A percentile compares a stretch with the other conserved stretches of the same genome.
Evolutionary conservation across 768 basidiomycete species (phyloP).

Genomic region (Trametes cingulata): DNA sequence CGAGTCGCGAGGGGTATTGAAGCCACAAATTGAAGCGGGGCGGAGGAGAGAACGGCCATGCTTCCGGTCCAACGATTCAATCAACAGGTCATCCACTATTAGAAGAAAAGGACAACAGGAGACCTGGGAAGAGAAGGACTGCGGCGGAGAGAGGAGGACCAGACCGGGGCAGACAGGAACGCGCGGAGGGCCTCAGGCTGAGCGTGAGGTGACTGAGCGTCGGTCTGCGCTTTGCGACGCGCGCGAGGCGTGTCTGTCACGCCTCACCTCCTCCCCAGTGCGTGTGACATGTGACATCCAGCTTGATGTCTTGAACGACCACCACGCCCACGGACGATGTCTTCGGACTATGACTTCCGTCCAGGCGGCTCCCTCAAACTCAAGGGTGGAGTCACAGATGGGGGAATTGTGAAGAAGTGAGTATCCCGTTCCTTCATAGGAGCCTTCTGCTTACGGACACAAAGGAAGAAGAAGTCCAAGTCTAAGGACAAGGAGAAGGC

Average conservation of each 20-base stretch:
- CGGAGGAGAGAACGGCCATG: conserved; percentile 77
- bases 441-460: conserved; percentile 18
- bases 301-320: conserved; percentile 25
- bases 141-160: neutral
- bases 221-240: conserved; percentile 8
- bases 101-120: conserved; percentile 10
- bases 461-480: conserved; percentile 87
- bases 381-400: conserved; percentile 79
- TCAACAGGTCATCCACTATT: conserved; percentile 15
- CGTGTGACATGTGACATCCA: conserved; percentile 28
- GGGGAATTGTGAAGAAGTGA: conserved; percentile 83
- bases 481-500: conserved; percentile 44
- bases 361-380: conserved; percentile 89
- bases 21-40: conserved; percentile 61
- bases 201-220: neutral
- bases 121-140: conserved; percentile 1
- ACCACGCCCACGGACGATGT: conserved; percentile 48
- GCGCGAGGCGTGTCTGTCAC: conserved; percentile 18
- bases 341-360: conserved; percentile 76
- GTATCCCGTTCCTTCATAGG: conserved; percentile 26
- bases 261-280: conserved; percentile 14
- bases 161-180: neutral
- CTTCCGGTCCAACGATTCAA: conserved; percentile 9
- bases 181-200: neutral
- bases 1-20: conserved; percentile 82